These are phyloP conservation scores for Protomyces lactucae-debilis DNA, from an alignment of 1,139 yeast genomes.

Conservation along the genomic window DNA sequence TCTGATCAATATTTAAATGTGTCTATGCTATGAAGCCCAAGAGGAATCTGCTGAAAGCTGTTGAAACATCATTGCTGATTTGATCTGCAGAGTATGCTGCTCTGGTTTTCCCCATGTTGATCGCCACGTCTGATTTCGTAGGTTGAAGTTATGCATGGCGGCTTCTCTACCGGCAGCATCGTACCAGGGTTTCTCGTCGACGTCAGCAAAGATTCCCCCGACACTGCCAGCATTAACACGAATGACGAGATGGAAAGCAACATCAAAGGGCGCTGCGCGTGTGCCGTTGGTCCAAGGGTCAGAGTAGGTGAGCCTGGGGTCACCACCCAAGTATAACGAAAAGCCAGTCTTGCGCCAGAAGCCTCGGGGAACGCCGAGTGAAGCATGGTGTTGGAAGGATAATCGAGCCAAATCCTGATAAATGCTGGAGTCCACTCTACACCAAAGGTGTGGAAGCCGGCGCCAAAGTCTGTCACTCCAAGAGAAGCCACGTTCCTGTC, in stretches of 20 bases:
- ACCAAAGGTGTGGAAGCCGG: constrained; percentile 30
- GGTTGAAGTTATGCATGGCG: constrained; percentile 24
- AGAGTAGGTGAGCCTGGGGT: background rate
- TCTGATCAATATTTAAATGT: no score
- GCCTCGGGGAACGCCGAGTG: constrained; percentile 22
- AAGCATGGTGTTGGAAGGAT: constrained; percentile 30
- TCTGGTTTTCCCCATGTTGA: constrained; percentile 15
- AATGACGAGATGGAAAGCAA: constrained; percentile 30
- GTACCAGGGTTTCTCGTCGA: constrained; percentile 31
- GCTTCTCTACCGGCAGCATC: constrained; percentile 22
- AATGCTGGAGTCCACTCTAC: constrained; percentile 32
- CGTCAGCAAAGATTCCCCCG: constrained; percentile 30
- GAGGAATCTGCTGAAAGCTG: background rate
- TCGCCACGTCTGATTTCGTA: constrained; percentile 24
- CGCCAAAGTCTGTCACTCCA: constrained; percentile 9
- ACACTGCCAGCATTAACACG: constrained; percentile 32
- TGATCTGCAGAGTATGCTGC: constrained; percentile 17
- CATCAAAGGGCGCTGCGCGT: constrained; percentile 31
- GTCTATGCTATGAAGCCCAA: background rate
- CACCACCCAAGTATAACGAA: background rate
- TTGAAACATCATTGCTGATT: constrained; percentile 20
- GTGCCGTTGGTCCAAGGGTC: constrained; percentile 29
- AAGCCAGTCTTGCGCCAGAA: constrained; percentile 29
- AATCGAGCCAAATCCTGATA: constrained; percentile 30
- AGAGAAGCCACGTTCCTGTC: background rate